Evolutionary conservation across 1,139 yeast species (phyloP).

Genomic region (Diutina ranongensis): DNA sequence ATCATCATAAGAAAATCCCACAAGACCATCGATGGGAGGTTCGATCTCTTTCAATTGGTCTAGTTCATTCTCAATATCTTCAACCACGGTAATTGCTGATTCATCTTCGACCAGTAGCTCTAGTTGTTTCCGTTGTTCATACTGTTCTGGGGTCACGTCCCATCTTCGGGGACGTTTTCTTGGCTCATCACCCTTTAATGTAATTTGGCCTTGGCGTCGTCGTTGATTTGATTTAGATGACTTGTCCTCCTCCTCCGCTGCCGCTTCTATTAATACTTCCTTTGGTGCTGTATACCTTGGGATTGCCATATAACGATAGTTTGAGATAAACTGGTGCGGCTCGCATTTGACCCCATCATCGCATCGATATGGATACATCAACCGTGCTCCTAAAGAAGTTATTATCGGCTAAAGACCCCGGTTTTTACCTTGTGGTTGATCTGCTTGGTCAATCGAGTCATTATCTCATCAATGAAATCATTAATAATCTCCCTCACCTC

Average conservation of each 20-base stretch:
- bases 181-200: no score
- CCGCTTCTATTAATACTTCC: not conserved
- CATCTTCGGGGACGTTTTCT: slow-evolving; percentile 13
- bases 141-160: slow-evolving; percentile 27
- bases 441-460: slow-evolving; percentile 57
- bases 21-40: slow-evolving; percentile 9
- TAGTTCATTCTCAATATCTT: slow-evolving; percentile 29
- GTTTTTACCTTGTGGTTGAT: slow-evolving; percentile 61
- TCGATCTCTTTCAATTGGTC: slow-evolving; percentile 15
- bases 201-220: no score
- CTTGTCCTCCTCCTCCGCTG: no score
- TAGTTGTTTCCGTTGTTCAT: slow-evolving; percentile 11
- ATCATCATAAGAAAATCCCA: slow-evolving; percentile 36
- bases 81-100: no score
- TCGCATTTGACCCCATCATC: no score
- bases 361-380: slow-evolving; percentile 1
- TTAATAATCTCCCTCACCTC: slow-evolving; percentile 24
- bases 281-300: not conserved
- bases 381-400: not conserved
- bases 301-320: not conserved
- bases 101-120: slow-evolving; percentile 3
- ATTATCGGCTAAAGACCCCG: slow-evolving; percentile 33
- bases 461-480: slow-evolving; percentile 45
- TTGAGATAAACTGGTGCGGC: not conserved
- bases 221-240: no score